Percentiles rank a stretch among this genome's conserved stretches.
These are phyloP conservation scores for Musa troglodytarum DNA, from an alignment of 176 grass and related monocot species.

Conservation along the genomic window DNA sequence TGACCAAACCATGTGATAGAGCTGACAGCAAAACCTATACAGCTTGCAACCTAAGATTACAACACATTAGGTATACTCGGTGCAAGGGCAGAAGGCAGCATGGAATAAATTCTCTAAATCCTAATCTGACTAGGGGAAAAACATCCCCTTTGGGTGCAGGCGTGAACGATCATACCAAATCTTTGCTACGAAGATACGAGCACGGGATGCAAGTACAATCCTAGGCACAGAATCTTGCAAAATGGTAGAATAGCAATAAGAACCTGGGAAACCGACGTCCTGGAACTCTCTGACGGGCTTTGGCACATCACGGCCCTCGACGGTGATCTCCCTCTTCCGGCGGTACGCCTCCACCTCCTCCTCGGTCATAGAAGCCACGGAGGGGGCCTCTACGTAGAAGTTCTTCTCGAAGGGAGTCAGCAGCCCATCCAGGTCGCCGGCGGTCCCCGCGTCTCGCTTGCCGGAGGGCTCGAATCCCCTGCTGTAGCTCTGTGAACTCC, in stretches of 20 bases:
- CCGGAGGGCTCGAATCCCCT: conserved; percentile 29
- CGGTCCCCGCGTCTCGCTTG: conserved; percentile 29
- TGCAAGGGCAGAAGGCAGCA: not conserved
- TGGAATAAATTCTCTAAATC: not conserved
- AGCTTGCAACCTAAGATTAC: too few species aligned
- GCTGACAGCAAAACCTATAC: not conserved
- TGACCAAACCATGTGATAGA: not conserved
- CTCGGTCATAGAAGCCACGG: conserved; percentile 61
- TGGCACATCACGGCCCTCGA: conserved; percentile 75
- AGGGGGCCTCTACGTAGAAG: conserved; percentile 76
- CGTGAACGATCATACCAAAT: not conserved
- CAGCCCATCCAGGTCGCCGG: conserved; percentile 60
- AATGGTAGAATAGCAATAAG: not conserved
- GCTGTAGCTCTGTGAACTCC: conserved; percentile 7
- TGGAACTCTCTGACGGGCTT: conserved; percentile 67
- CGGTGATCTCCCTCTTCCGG: conserved; percentile 61
- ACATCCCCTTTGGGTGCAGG: not conserved
- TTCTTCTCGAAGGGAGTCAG: conserved; percentile 90
- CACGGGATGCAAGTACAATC: too few species aligned
- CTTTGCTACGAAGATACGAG: too few species aligned
- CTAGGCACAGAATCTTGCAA: too few species aligned
- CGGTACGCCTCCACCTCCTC: conserved; percentile 78
- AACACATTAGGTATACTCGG: not conserved
- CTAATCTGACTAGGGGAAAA: not conserved
- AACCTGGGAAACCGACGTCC: conserved; percentile 81